Base-by-base conservation (phyloP, 2,329 filamentous ascomycete species). In the Neocatenulostroma microsporum region DNA sequence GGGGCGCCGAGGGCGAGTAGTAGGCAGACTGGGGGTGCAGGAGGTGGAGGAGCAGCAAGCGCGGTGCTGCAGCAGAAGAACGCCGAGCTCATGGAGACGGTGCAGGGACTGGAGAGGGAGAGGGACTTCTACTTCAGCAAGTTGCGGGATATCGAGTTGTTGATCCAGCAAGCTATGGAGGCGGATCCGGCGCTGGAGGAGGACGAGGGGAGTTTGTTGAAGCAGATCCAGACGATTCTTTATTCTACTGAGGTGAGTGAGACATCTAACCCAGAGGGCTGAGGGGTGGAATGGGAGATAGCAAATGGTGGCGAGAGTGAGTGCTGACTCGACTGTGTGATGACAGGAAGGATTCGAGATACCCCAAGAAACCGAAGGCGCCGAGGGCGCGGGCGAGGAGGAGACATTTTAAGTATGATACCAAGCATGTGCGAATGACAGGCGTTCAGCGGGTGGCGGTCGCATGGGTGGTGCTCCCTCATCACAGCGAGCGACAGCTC, bases 71-170 rank as follows among this genome's bases (percentile, higher is more conserved):
- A 84, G 60, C 75, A 83, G 57, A 91, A 96, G 72, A 91, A 94
- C 59, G 74, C 75, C 27, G 84, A 83, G 19, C 73, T 96, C 51
- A 94, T 94, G 73, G 89, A 96, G 69, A 94, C 86, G 0, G 89
- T 98, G n/a, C 73, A 78, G 10, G 91, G 91, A 1, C 72, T 98
- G 28, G 91, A 98, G 72, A 82, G 91, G 53, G 91, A 98, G 70
- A 77, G 91, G 33, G 91, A 98, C 62, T 98, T 98, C 62, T 98
- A 98, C 72, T 98, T 98, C 66, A 93, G 85, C 74, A 98, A 98
- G 72, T 74, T 98, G 47, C 77, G 91, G 41, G 91, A 98, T 60
- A 98, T 98, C 52, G 91, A 98, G 67, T 70, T 98, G 48, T 69
- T 98, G 54, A 76, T 98, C 37, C 91, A 98, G 69, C 83, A 85